These are phyloP conservation scores for Curvularia lunata DNA, from an alignment of 2,329 filamentous ascomycete species.

Conservation along the genomic window DNA sequence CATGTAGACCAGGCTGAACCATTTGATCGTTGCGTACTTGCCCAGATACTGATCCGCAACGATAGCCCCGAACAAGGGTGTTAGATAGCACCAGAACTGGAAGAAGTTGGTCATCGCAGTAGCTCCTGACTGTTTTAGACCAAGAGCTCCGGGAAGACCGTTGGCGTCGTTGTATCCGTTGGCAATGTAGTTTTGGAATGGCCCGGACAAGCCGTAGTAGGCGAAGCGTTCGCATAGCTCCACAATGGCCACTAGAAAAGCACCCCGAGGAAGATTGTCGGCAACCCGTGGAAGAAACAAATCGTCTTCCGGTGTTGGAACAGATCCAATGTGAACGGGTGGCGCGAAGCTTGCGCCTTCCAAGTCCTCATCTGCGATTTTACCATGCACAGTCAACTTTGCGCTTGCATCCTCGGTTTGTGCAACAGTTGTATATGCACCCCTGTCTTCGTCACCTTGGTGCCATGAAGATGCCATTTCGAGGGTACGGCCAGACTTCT, in stretches of 20 bases:
- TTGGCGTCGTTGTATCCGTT: slow-evolving; percentile 50
- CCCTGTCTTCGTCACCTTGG: slow-evolving; percentile 24
- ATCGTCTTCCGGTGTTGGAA: slow-evolving; percentile 36
- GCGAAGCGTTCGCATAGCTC: slow-evolving; percentile 59
- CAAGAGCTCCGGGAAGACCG: slow-evolving; percentile 51
- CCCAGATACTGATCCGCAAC: slow-evolving; percentile 72
- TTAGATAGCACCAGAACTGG: slow-evolving; percentile 58
- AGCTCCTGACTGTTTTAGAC: slow-evolving; percentile 52
- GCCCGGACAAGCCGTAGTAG: slow-evolving; percentile 54
- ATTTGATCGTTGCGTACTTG: slow-evolving; percentile 72
- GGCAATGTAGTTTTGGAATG: slow-evolving; percentile 59
- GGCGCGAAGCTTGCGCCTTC: slow-evolving; percentile 6
- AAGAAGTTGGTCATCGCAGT: slow-evolving; percentile 57
- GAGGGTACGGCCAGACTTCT: neutral
- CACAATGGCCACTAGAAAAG: slow-evolving; percentile 57
- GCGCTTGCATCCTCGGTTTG: slow-evolving; percentile 36
- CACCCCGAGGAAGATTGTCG: slow-evolving; percentile 54
- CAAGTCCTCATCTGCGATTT: slow-evolving; percentile 10
- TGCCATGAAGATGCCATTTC: slow-evolving; percentile 35
- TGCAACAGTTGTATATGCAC: slow-evolving; percentile 42
- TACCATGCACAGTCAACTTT: slow-evolving; percentile 26
- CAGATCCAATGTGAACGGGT: slow-evolving; percentile 28
- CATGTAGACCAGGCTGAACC: slow-evolving; percentile 68
- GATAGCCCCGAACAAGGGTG: slow-evolving; percentile 56
- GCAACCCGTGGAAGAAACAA: slow-evolving; percentile 44